Evolutionary conservation across 2,329 filamentous ascomycete genomes (phyloP).

Genomic region (Aspergillus sp.): DNA sequence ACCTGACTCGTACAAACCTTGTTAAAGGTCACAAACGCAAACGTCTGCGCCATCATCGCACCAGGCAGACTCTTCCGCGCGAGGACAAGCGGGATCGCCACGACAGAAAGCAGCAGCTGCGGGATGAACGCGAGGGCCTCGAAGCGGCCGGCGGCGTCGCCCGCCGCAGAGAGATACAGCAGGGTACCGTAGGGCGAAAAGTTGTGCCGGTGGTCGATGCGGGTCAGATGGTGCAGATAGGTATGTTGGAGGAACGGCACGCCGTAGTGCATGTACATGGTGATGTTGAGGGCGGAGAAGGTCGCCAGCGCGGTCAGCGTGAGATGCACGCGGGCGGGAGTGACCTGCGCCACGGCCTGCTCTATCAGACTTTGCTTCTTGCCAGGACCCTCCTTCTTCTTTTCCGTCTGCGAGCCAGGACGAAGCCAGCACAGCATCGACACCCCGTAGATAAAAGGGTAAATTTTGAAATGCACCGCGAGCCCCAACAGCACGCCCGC

Average conservation of each 20-base stretch:
- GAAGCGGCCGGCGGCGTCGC: slow-evolving; percentile 45
- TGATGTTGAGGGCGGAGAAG: slow-evolving; percentile 69
- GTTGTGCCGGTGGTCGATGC: slow-evolving; percentile 96
- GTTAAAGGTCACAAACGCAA: slow-evolving; percentile 96
- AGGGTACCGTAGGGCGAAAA: slow-evolving; percentile 95
- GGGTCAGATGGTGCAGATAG: slow-evolving; percentile 86
- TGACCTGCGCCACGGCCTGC: slow-evolving; percentile 34
- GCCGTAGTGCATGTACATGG: slow-evolving; percentile 80
- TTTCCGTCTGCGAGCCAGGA: background rate
- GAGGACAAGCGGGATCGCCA: slow-evolving; percentile 71
- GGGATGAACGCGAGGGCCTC: slow-evolving; percentile 87
- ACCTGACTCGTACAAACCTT: slow-evolving; percentile 99
- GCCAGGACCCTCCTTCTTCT: background rate
- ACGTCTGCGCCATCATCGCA: slow-evolving; percentile 91
- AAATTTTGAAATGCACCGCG: slow-evolving; percentile 96
- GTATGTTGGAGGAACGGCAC: slow-evolving; percentile 81
- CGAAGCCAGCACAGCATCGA: slow-evolving; percentile 41
- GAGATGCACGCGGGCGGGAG: slow-evolving; percentile 35
- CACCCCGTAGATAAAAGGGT: slow-evolving; percentile 91
- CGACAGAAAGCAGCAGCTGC: slow-evolving; percentile 74
- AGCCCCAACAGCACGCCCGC: slow-evolving; percentile 76
- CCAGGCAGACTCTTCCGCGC: slow-evolving; percentile 78
- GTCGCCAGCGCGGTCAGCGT: slow-evolving; percentile 63
- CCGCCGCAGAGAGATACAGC: slow-evolving; percentile 78
- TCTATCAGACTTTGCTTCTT: slow-evolving; percentile 9